Conservation (phyloP, 768 basidiomycete species). For the Termitomyces eurrhizus region DNA sequence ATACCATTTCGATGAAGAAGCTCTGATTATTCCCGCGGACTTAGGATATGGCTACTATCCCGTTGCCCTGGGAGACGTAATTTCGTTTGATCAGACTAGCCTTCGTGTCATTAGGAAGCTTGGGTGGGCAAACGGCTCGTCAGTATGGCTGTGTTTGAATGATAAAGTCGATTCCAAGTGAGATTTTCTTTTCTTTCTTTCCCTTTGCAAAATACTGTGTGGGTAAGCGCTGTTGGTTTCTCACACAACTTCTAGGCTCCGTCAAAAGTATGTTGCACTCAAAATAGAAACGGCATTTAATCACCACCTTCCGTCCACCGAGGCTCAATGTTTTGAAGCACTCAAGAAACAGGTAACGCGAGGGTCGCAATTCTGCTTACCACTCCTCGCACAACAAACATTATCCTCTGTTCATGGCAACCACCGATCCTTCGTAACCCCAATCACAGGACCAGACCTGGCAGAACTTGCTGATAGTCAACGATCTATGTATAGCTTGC, state of each 20-base stretch:
- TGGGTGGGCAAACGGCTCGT: neutral
- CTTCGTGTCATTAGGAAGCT: neutral
- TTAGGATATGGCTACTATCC: neutral
- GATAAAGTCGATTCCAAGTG: neutral
- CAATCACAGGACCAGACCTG: neutral
- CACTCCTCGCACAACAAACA: neutral
- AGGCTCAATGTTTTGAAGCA: neutral
- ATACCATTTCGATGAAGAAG: neutral
- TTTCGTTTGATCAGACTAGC: neutral
- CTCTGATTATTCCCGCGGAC: neutral
- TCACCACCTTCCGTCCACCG: neutral
- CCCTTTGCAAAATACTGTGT: neutral
- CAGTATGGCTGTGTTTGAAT: neutral
- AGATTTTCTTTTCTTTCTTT: neutral
- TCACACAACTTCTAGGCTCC: neutral
- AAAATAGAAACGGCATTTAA: neutral
- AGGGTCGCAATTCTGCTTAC: neutral
- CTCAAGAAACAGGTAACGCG: neutral
- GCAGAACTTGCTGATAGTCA: neutral
- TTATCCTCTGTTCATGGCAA: neutral
- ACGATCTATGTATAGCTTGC: neutral
- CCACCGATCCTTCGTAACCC: neutral
- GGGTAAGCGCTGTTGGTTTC: neutral
- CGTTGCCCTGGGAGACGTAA: neutral
- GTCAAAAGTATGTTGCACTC: neutral